Conservation (phyloP, 2,329 filamentous ascomycete genomes). For the Epichloe festucae region DNA sequence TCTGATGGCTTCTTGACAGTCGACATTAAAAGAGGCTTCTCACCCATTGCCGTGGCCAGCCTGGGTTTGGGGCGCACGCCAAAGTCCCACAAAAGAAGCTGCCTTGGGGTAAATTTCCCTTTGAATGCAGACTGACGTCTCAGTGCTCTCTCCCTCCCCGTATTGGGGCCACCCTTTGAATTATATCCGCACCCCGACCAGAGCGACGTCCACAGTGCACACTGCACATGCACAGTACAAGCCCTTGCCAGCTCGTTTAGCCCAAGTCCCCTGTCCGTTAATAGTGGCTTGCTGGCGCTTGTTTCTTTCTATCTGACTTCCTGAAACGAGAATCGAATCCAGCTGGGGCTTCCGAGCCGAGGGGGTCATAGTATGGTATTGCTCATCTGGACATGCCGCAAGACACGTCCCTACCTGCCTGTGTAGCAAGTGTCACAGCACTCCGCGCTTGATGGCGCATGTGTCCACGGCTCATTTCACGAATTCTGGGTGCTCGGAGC, state of each 20-base stretch:
- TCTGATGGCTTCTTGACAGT: not conserved
- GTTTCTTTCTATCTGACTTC: conserved; percentile 20
- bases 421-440: not conserved
- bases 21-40: not conserved
- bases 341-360: conserved; percentile 6
- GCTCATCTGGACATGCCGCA: not conserved
- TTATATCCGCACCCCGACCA: not conserved
- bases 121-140: conserved; percentile 1
- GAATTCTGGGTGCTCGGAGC: too few relatives aligned
- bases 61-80: conserved; percentile 3
- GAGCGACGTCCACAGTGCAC: not conserved
- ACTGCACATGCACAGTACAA: too few relatives aligned
- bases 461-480: too few relatives aligned
- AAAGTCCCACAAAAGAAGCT: conserved; percentile 3
- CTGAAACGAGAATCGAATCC: conserved; percentile 10
- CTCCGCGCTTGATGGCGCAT: too few relatives aligned
- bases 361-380: not conserved
- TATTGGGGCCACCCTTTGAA: not conserved
- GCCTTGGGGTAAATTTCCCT: not conserved
- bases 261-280: conserved; percentile 1
- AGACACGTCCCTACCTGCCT: not conserved
- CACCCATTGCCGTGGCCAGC: conserved; percentile 4
- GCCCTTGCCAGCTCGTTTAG: not conserved
- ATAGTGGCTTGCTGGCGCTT: conserved; percentile 13
- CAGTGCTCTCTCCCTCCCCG: not conserved